A percentile compares a stretch with the other conserved stretches of the same genome.
Evolutionary conservation across 768 basidiomycete genomes (phyloP).

Genomic region (Suillus bovinus): DNA sequence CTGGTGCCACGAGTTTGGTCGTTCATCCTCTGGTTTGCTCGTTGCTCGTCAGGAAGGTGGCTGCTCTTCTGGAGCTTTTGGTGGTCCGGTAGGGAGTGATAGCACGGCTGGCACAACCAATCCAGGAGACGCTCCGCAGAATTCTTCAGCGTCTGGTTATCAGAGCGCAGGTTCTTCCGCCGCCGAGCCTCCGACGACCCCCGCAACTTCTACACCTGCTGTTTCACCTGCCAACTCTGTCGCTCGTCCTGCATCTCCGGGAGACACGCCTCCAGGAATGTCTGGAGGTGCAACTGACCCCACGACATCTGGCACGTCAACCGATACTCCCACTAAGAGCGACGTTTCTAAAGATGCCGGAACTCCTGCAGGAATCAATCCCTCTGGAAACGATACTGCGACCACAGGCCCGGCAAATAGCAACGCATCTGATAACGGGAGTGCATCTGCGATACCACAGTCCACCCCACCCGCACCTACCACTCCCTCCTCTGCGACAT

Average conservation of each 20-base stretch:
- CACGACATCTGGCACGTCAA: not conserved
- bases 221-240: constrained; percentile 8
- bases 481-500: not conserved
- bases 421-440: not conserved
- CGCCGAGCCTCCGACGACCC: not conserved
- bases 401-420: not conserved
- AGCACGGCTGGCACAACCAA: not conserved
- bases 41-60: constrained; percentile 25
- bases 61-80: constrained; percentile 12
- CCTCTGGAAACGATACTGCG: not conserved
- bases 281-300: not conserved
- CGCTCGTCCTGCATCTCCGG: not conserved
- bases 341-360: not conserved
- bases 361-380: not conserved
- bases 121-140: not conserved
- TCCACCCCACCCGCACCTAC: not conserved
- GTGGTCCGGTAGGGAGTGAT: constrained; percentile 1
- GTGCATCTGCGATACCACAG: not conserved
- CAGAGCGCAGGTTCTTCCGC: not conserved
- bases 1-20: constrained; percentile 26
- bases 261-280: not conserved
- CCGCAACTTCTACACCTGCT: not conserved
- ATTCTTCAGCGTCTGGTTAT: not conserved
- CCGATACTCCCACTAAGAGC: not conserved
- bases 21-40: constrained; percentile 15